These are phyloP conservation scores for Rhizophora mangle DNA, from an alignment of 345 rosid genomes.

Conservation along the genomic window DNA sequence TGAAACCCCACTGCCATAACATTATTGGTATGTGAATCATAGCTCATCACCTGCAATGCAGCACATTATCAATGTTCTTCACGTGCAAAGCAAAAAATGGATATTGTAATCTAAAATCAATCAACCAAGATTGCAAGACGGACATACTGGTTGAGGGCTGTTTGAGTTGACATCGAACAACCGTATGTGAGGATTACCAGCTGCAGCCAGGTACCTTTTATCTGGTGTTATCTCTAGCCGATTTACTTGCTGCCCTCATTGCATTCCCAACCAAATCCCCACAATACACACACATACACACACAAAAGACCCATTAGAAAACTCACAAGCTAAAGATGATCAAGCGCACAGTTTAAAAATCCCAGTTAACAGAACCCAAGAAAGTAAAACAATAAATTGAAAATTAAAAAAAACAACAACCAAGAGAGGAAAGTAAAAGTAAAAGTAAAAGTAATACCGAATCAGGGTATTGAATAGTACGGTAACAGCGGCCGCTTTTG, in stretches of 20 bases:
- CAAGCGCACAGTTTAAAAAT: not conserved
- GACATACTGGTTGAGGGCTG: conserved; percentile 70
- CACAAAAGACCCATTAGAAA: not conserved
- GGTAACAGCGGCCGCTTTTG: conserved; percentile 87
- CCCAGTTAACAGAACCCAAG: not conserved
- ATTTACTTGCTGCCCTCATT: conserved; percentile 68
- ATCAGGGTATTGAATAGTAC: conserved; percentile 87
- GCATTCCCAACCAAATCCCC: not conserved
- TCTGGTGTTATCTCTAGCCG: conserved; percentile 93
- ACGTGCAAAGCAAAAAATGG: not conserved
- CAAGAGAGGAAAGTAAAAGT: not conserved
- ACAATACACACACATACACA: conserved; percentile 9
- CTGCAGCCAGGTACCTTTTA: conserved; percentile 77
- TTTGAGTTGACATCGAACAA: conserved; percentile 77
- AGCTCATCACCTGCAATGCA: conserved; percentile 67
- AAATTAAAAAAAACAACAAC: not conserved
- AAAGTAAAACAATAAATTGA: not conserved
- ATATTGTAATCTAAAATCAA: not conserved
- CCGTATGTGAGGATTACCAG: conserved; percentile 90
- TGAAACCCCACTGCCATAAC: conserved; percentile 99
- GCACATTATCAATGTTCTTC: not conserved
- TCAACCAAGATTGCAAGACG: not conserved
- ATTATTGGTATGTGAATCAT: conserved; percentile 87
- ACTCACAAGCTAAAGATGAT: not conserved
- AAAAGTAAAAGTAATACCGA: conserved; percentile 41